Percentiles rank a stretch among this genome's conserved stretches.
Conservation (phyloP, 345 rosid species). For the Orychophragmus violaceus region DNA sequence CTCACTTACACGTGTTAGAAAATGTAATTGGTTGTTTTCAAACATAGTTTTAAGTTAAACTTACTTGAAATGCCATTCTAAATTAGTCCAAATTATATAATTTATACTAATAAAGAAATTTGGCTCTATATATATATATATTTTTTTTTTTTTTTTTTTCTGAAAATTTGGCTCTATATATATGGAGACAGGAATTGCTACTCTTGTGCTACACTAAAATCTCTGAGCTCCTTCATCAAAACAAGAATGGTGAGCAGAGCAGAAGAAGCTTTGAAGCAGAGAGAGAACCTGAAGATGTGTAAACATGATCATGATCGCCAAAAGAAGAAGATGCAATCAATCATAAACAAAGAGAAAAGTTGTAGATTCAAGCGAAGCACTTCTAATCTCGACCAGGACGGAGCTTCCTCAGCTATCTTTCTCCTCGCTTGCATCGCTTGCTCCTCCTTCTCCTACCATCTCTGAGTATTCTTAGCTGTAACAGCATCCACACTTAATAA, state of each 20-base stretch:
- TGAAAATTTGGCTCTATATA: constrained; percentile 15
- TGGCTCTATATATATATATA: constrained; percentile 14
- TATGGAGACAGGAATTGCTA: neutral
- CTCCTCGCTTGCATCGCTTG: constrained; percentile 88
- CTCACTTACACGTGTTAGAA: neutral
- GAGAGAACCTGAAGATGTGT: constrained; percentile 32
- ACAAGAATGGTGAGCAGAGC: constrained; percentile 47
- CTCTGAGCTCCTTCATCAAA: neutral
- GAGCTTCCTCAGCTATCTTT: constrained; percentile 84
- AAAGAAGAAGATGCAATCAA: constrained; percentile 29
- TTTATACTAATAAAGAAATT: neutral
- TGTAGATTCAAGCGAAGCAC: constrained; percentile 78
- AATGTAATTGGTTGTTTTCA: neutral
- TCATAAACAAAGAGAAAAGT: constrained; percentile 59
- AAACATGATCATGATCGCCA: constrained; percentile 26
- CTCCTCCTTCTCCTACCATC: constrained; percentile 36
- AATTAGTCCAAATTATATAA: neutral
- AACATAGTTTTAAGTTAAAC: neutral
- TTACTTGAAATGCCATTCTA: neutral
- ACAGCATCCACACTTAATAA: neutral
- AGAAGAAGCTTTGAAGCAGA: constrained; percentile 43
- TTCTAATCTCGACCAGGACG: constrained; percentile 67
- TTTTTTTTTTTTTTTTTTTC: no score
- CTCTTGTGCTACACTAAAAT: constrained; percentile 10
- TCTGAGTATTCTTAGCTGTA: constrained; percentile 4